Conservation (phyloP, 495 filamentous ascomycete genomes). For the Cudoniella acicularis region DNA sequence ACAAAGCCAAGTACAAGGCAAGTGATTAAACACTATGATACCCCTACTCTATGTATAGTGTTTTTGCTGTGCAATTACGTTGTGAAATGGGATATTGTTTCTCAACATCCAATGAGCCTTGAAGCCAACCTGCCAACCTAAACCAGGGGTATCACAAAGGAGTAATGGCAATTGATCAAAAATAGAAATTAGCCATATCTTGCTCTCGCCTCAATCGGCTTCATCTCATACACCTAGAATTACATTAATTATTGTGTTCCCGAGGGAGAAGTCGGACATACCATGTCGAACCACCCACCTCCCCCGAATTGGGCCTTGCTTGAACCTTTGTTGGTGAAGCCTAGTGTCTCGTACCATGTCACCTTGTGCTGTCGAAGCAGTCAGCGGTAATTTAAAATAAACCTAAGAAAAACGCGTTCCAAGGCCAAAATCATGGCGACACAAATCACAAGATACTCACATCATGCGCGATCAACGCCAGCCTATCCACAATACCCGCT, state of each 20-base stretch:
- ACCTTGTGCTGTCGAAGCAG: constrained; percentile 41
- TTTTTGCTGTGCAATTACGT: background rate
- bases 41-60: constrained; percentile 2
- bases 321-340: constrained; percentile 64
- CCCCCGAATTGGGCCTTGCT: constrained; percentile 67
- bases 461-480: constrained; percentile 77
- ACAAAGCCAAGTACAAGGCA: constrained; percentile 68
- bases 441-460: constrained; percentile 29
- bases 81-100: background rate
- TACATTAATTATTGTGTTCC: background rate
- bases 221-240: constrained; percentile 19
- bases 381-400: constrained; percentile 6
- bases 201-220: constrained; percentile 15
- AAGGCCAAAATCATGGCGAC: background rate
- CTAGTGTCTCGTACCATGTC: constrained; percentile 71
- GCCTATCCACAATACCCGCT: constrained; percentile 62
- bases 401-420: background rate
- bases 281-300: constrained; percentile 77
- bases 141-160: constrained; percentile 21
- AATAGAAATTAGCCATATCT: constrained; percentile 18
- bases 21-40: constrained; percentile 43
- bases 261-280: constrained; percentile 24
- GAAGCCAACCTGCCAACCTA: background rate
- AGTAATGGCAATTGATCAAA: background rate
- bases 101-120: background rate